These are phyloP conservation scores for Coprinopsis cinerea DNA, from an alignment of 768 basidiomycete genomes.

Conservation along the genomic window DNA sequence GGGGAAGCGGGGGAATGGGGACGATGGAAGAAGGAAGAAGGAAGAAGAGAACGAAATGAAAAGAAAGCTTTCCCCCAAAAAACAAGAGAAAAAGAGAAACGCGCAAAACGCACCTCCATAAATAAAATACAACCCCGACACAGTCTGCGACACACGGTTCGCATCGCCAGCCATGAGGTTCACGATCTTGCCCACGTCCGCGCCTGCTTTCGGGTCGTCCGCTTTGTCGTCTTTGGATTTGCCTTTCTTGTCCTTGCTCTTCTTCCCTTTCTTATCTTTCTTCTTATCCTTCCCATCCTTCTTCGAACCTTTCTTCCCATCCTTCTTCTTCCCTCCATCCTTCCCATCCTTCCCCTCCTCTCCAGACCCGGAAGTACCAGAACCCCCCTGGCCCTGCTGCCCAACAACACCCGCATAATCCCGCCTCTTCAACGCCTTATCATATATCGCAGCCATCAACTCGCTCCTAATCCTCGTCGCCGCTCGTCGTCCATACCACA, in stretches of 20 bases:
- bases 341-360: background rate
- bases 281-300: constrained; percentile 5
- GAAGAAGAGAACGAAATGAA: too few species aligned
- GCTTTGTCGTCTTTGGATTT: constrained; percentile 35
- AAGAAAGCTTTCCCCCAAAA: constrained; percentile 11
- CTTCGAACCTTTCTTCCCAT: constrained; percentile 3
- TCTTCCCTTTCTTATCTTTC: constrained; percentile 19
- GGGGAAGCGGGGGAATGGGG: too few species aligned
- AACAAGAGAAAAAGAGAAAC: too few species aligned
- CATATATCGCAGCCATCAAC: constrained; percentile 82
- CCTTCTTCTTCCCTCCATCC: background rate
- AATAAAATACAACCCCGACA: constrained; percentile 55
- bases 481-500: constrained; percentile 80
- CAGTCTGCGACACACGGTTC: constrained; percentile 49
- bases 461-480: constrained; percentile 66
- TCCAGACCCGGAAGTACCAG: too few species aligned
- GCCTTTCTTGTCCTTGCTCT: constrained; percentile 29
- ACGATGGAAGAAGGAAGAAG: too few species aligned
- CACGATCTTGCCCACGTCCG: constrained; percentile 86
- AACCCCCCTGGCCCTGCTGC: too few species aligned
- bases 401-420: constrained; percentile 73
- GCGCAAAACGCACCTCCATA: constrained; percentile 56
- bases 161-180: constrained; percentile 84
- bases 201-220: constrained; percentile 65
- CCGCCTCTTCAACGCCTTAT: constrained; percentile 79